These are phyloP conservation scores for Linnemannia exigua DNA, from an alignment of 192 early-diverging fungal species.

Conservation along the genomic window DNA sequence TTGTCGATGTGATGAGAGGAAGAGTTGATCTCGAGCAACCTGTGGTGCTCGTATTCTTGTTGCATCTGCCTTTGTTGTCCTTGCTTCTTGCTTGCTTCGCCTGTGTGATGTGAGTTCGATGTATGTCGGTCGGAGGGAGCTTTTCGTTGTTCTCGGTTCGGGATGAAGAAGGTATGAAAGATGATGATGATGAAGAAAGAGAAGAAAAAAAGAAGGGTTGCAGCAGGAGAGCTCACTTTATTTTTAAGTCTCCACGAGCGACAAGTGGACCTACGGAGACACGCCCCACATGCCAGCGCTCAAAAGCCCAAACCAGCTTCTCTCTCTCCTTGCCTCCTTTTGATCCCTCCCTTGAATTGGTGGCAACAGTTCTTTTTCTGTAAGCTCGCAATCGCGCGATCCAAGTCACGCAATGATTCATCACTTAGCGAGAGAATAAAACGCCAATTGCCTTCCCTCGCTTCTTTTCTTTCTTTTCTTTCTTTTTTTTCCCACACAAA, in stretches of 20 bases:
- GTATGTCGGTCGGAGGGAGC: not conserved
- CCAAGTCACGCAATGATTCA: constrained; percentile 10
- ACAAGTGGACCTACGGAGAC: no score
- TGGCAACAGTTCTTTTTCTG: not conserved
- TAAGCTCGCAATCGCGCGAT: not conserved
- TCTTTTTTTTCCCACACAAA: not conserved
- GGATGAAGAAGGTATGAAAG: not conserved
- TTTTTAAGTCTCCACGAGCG: not conserved
- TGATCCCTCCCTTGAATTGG: no score
- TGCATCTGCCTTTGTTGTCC: constrained; percentile 5
- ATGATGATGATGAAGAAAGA: not conserved
- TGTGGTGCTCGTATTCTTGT: constrained; percentile 33
- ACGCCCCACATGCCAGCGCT: no score
- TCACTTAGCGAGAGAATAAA: not conserved
- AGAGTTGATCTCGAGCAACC: constrained; percentile 30
- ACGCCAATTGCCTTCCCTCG: not conserved
- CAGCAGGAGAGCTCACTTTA: not conserved
- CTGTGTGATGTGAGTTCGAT: not conserved
- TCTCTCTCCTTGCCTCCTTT: no score
- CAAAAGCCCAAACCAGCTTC: no score
- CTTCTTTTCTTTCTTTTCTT: not conserved
- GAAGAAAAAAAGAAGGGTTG: not conserved
- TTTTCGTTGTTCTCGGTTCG: not conserved
- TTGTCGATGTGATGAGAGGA: not conserved
- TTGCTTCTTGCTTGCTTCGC: not conserved